Evolutionary conservation across 2,329 filamentous ascomycete species (phyloP), one percentile per base, ranked within the genome.

Genomic region (Byssoonygena ceratinophila): DNA sequence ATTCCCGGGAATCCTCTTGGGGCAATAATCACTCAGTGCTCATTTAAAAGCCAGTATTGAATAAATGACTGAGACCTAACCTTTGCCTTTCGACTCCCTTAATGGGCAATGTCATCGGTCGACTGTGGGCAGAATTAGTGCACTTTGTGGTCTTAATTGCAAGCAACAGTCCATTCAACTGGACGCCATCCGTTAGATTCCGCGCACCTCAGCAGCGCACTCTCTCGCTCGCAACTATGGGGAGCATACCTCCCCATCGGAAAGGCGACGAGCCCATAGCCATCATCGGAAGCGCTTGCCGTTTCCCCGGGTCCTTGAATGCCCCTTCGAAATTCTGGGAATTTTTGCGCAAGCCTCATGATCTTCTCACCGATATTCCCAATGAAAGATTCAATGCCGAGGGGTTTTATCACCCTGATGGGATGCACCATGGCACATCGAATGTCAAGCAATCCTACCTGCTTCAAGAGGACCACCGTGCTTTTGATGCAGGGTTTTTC

Each of bases 401-500:
- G 12, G 46, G 22, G 3, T 61, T 51, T 31, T 55, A 62, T 46
- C 56, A 60, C 44, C 52, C 56, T n/a, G 34, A 59, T 27, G 36
- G 27, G 4, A 16, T 46, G 12, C 29, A 55, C 1, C 46, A 53
- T 34, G 58, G 58, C 12, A 55, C 47, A 2, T 54, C 41, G 8
- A 56, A 60, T 46, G 55, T 55, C 16, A 46, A 32, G 2, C 45
- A 27, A 14, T 56, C 56, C 4, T 58, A 60, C 47, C 54, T 59
- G 16, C 54, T 59, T 1, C n/a, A 54, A 12, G 60, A 63, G 18
- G 64, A 67, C 49, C 32, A 59, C 3, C 47, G 53, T 1, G 20
- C 36, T 1, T 69, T 69, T 37, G 67, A 70, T 53, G 59, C 61
- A 1, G 49, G 55, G 0, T 69, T 70, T 49, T 69, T 66, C 53